Evolutionary conservation across 352 stramenopile species (phyloP).

Genomic region (Labyrinthula sp.): DNA sequence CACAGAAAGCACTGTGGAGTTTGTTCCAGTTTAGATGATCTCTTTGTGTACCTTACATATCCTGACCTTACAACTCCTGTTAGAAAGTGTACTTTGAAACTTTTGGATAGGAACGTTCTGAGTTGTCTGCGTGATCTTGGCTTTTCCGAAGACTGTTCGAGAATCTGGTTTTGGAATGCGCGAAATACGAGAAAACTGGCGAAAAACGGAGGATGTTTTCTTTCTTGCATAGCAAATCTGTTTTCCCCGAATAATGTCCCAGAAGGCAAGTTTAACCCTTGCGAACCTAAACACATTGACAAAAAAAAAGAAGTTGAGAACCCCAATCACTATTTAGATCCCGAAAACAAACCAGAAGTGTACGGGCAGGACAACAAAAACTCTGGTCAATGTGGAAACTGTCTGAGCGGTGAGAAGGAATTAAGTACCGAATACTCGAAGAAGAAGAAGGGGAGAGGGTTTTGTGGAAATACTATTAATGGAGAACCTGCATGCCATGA

Average conservation of each 20-base stretch:
- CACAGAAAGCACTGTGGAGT: slow-evolving; percentile 16
- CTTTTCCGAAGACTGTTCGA: slow-evolving; percentile 3
- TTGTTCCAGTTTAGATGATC: slow-evolving; percentile 7
- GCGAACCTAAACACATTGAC: slow-evolving; percentile 1
- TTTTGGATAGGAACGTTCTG: slow-evolving; percentile 12
- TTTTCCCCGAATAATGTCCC: slow-evolving; percentile 9
- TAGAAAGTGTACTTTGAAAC: slow-evolving; percentile 1
- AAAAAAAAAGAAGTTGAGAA: neutral
- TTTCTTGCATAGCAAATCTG: neutral
- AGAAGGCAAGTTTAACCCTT: slow-evolving; percentile 3
- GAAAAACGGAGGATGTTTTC: slow-evolving; percentile 1
- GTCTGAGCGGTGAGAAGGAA: neutral
- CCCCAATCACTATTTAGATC: neutral
- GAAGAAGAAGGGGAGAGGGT: neutral
- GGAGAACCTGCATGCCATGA: slow-evolving; percentile 4
- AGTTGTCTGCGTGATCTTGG: slow-evolving; percentile 5
- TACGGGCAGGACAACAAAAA: neutral
- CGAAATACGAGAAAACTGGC: slow-evolving; percentile 1
- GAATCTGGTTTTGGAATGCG: slow-evolving; percentile 28
- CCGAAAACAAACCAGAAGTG: neutral
- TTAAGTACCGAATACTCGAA: neutral
- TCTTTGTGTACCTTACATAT: slow-evolving; percentile 10
- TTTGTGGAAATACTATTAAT: slow-evolving; percentile 24
- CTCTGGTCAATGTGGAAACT: neutral
- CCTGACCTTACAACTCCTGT: slow-evolving; percentile 3